A percentile compares a stretch with the other conserved stretches of the same genome.
Evolutionary conservation across 768 basidiomycete genomes (phyloP).

Genomic region (Clitopilus hobsonii): DNA sequence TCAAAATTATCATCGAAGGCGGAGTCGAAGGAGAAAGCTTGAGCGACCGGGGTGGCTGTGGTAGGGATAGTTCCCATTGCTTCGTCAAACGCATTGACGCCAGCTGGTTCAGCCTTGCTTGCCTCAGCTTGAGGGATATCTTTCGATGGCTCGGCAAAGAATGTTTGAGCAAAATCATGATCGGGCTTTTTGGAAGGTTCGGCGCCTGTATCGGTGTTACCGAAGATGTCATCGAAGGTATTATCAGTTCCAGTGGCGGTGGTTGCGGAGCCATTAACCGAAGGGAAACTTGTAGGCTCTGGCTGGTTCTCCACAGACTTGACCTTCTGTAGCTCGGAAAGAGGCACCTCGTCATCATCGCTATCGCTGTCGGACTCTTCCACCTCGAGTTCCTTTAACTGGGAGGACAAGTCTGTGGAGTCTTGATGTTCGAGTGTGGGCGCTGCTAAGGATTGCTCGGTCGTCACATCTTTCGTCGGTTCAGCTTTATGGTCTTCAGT

Average conservation of each 20-base stretch:
- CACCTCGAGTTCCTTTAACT: constrained; percentile 54
- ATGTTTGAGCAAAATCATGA: neutral
- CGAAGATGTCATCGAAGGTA: constrained; percentile 60
- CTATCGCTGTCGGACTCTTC: constrained; percentile 51
- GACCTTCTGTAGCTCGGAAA: constrained; percentile 25
- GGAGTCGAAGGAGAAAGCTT: constrained; percentile 59
- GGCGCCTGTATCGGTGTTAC: constrained; percentile 17
- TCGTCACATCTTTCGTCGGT: constrained; percentile 5
- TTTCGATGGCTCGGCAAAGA: constrained; percentile 13
- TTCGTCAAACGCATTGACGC: constrained; percentile 71
- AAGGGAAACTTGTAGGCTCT: constrained; percentile 9
- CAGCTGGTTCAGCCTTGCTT: constrained; percentile 25
- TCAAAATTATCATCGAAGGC: constrained; percentile 59
- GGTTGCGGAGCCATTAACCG: neutral
- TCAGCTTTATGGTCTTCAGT: constrained; percentile 12
- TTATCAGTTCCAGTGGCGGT: constrained; percentile 4
- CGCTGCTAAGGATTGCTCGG: constrained; percentile 6
- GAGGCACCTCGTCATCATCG: constrained; percentile 44
- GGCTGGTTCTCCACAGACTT: constrained; percentile 16
- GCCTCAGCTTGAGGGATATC: constrained; percentile 8
- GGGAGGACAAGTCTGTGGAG: constrained; percentile 49
- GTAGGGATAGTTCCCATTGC: constrained; percentile 55
- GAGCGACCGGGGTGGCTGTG: constrained; percentile 27
- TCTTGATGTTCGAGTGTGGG: constrained; percentile 17
- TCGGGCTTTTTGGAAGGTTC: neutral